A percentile compares a stretch with the other conserved stretches of the same genome.
Evolutionary conservation across 2,329 filamentous ascomycete genomes (phyloP).

Genomic region (Trichoderma afroharzianum): DNA sequence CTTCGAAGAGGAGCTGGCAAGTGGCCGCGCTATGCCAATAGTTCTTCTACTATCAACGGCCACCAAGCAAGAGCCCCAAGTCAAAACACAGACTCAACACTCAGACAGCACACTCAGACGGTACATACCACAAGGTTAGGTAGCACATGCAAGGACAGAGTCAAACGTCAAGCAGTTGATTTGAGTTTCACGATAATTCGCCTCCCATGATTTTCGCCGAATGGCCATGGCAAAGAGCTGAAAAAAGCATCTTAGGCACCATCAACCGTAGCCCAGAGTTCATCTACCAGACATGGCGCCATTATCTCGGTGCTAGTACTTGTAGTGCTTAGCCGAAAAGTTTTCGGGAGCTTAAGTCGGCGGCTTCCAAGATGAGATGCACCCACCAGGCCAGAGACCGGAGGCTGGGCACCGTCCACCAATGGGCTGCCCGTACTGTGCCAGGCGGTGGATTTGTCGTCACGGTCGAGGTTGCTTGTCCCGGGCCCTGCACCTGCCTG

Average conservation of each 20-base stretch:
- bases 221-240: not conserved
- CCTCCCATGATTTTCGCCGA: not conserved
- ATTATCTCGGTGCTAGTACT: not conserved
- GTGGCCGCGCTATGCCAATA: not conserved
- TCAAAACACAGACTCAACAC: not conserved
- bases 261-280: not conserved
- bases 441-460: not conserved
- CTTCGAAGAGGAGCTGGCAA: not conserved
- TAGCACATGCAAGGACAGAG: not conserved
- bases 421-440: not conserved
- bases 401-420: not conserved
- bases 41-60: not conserved
- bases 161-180: not conserved
- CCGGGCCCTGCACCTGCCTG: not conserved
- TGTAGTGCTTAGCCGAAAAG: constrained; percentile 3
- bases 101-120: not conserved
- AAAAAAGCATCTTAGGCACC: constrained; percentile 2
- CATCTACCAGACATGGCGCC: not conserved
- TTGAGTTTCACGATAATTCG: constrained; percentile 2
- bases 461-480: not conserved
- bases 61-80: not conserved
- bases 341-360: constrained; percentile 14
- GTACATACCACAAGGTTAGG: not conserved
- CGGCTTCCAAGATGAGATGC: constrained; percentile 12
- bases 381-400: not conserved